Conservation (phyloP, 176 grass and related monocot species). For the Triticum turgidum region DNA sequence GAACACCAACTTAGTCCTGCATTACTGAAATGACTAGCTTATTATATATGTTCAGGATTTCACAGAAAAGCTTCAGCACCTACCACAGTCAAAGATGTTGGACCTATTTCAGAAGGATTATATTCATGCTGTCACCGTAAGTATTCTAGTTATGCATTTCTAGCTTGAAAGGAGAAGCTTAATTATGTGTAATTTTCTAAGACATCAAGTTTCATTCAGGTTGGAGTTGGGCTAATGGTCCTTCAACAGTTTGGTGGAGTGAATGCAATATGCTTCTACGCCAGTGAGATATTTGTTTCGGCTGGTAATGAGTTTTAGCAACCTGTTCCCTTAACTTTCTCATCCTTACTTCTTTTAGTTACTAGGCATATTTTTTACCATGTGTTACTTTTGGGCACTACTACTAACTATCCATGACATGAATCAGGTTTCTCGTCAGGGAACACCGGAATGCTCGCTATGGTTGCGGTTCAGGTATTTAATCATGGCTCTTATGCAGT, state of each 20-base stretch:
- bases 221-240: slow-evolving; percentile 82
- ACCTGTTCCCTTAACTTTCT: neutral
- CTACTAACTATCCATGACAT: neutral
- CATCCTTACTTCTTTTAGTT: neutral
- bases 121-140: slow-evolving; percentile 59
- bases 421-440: slow-evolving; percentile 77
- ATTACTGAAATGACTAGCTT: neutral
- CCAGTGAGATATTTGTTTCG: slow-evolving; percentile 91
- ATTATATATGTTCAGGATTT: slow-evolving; percentile 55
- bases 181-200: neutral
- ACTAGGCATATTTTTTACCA: neutral
- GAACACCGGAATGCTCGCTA: slow-evolving; percentile 74
- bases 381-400: too few species aligned
- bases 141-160: slow-evolving; percentile 13
- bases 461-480: slow-evolving; percentile 71
- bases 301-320: slow-evolving; percentile 52
- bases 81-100: slow-evolving; percentile 53
- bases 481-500: neutral
- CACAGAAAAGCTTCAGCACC: slow-evolving; percentile 48
- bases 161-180: neutral
- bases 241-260: slow-evolving; percentile 93
- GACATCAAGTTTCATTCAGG: slow-evolving; percentile 20
- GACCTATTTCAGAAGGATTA: slow-evolving; percentile 82
- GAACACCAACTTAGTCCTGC: neutral
- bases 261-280: slow-evolving; percentile 87